Percentiles rank a stretch among this genome's conserved stretches.
Conservation (phyloP, 2,329 filamentous ascomycete species). For the Neofusicoccum laricinum region DNA sequence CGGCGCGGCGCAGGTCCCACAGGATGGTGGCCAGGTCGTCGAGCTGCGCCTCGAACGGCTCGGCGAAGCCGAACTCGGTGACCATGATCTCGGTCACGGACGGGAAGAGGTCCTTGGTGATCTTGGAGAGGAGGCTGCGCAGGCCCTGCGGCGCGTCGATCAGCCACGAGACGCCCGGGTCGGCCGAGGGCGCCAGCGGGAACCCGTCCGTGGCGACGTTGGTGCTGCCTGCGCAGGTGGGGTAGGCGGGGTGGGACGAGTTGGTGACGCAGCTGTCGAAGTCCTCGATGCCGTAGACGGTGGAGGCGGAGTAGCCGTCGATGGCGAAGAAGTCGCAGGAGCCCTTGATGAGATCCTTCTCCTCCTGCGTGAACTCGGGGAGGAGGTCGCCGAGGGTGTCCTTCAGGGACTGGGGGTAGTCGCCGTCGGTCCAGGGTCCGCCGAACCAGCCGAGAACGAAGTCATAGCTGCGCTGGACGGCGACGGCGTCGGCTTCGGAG, state of each 20-base stretch:
- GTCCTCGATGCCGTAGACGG: conserved; percentile 29
- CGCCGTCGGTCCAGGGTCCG: conserved; percentile 46
- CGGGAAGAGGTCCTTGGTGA: conserved; percentile 45
- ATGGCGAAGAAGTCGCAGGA: conserved; percentile 45
- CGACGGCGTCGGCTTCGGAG: conserved; percentile 33
- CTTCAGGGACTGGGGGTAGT: conserved; percentile 40
- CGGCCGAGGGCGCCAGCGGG: conserved; percentile 43
- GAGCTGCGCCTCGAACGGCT: conserved; percentile 39
- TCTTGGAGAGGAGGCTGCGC: conserved; percentile 40
- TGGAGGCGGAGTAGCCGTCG: conserved; percentile 32
- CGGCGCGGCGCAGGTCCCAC: conserved; percentile 41
- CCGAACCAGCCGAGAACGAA: conserved; percentile 46
- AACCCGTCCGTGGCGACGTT: conserved; percentile 41
- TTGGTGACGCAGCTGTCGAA: conserved; percentile 37
- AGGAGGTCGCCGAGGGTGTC: conserved; percentile 40
- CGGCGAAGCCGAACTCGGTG: conserved; percentile 42
- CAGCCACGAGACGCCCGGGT: conserved; percentile 42
- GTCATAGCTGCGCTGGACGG: conserved; percentile 40
- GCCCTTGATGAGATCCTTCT: conserved; percentile 43
- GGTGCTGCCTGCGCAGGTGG: conserved; percentile 39
- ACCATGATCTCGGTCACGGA: conserved; percentile 40
- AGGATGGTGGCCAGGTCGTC: conserved; percentile 29
- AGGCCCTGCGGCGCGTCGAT: conserved; percentile 40
- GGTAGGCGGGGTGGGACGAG: conserved; percentile 38
- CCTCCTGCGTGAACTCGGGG: conserved; percentile 35